Percentiles rank a stretch among this genome's conserved stretches.
Conservation (phyloP, 768 basidiomycete genomes). For the Lactifluus hygrophoroides region DNA sequence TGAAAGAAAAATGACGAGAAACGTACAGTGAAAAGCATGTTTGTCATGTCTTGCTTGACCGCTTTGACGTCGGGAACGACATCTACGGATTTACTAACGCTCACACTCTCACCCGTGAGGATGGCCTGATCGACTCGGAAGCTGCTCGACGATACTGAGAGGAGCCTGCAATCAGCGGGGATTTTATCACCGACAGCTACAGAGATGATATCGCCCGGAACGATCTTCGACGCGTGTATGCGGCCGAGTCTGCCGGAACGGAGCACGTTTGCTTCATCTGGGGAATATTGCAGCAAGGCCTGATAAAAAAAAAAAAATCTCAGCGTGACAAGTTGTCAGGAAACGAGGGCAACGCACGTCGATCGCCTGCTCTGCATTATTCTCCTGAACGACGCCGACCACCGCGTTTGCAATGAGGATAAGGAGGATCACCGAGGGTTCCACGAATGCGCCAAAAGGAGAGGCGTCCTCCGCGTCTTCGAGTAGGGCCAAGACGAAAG, state of each 20-base stretch:
- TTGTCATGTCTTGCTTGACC: slow-evolving; percentile 97
- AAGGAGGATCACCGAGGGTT: slow-evolving; percentile 89
- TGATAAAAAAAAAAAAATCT: slow-evolving; percentile 27
- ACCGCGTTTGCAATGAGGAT: slow-evolving; percentile 96
- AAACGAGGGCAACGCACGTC: slow-evolving; percentile 53
- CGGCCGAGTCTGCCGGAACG: slow-evolving; percentile 61
- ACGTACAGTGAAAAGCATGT: slow-evolving; percentile 86
- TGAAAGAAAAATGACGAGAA: not conserved
- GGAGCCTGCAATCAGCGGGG: slow-evolving; percentile 86
- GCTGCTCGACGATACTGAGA: slow-evolving; percentile 86
- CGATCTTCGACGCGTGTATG: slow-evolving; percentile 81
- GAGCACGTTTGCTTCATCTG: slow-evolving; percentile 88
- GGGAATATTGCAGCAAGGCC: slow-evolving; percentile 96
- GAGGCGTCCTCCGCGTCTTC: slow-evolving; percentile 65
- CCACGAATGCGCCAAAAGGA: slow-evolving; percentile 83
- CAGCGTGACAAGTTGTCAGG: too few species aligned
- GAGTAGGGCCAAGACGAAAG: slow-evolving; percentile 84
- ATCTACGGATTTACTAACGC: slow-evolving; percentile 73
- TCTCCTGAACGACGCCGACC: slow-evolving; percentile 95
- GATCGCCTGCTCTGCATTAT: slow-evolving; percentile 93
- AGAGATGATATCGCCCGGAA: slow-evolving; percentile 89
- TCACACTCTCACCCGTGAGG: slow-evolving; percentile 87
- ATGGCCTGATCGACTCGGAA: slow-evolving; percentile 96
- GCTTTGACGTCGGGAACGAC: slow-evolving; percentile 65
- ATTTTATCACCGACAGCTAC: slow-evolving; percentile 93